These are phyloP conservation scores for Rhodosporidiobolus sp. DNA, from an alignment of 768 basidiomycete species.

Conservation along the genomic window DNA sequence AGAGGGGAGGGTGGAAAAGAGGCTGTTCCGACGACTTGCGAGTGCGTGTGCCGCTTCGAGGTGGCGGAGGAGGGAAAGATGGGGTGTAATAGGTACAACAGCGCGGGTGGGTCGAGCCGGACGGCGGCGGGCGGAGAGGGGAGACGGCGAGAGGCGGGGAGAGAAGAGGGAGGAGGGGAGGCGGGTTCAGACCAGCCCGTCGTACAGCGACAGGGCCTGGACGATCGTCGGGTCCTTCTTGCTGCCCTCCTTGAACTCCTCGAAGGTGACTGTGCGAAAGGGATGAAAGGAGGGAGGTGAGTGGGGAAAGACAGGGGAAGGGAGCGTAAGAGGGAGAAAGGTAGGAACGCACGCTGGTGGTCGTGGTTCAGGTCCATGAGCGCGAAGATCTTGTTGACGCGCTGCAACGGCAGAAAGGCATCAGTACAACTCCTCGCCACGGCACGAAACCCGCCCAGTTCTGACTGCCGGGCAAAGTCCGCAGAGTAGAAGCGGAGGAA, in stretches of 20 bases:
- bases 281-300: background rate
- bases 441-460: too few relatives aligned
- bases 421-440: background rate
- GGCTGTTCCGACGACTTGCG: too few relatives aligned
- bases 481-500: background rate
- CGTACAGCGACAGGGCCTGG: conserved; percentile 93
- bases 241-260: conserved; percentile 96
- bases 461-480: too few relatives aligned
- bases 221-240: conserved; percentile 99
- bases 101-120: too few relatives aligned
- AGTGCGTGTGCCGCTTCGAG: too few relatives aligned
- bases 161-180: background rate
- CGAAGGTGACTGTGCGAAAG: conserved; percentile 60
- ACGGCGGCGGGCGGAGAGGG: too few relatives aligned
- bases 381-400: conserved; percentile 96
- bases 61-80: too few relatives aligned
- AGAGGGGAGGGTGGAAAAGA: too few relatives aligned
- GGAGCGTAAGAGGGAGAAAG: background rate
- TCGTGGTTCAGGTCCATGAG: conserved; percentile 98
- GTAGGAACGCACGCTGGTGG: conserved; percentile 50
- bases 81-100: too few relatives aligned
- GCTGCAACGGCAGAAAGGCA: conserved; percentile 53
- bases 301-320: background rate
- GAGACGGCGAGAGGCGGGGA: background rate
- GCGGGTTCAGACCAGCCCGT: conserved; percentile 72